Evolutionary conservation across 2,329 filamentous ascomycete species (phyloP).

Genomic region (Ophiostoma pallidulum): DNA sequence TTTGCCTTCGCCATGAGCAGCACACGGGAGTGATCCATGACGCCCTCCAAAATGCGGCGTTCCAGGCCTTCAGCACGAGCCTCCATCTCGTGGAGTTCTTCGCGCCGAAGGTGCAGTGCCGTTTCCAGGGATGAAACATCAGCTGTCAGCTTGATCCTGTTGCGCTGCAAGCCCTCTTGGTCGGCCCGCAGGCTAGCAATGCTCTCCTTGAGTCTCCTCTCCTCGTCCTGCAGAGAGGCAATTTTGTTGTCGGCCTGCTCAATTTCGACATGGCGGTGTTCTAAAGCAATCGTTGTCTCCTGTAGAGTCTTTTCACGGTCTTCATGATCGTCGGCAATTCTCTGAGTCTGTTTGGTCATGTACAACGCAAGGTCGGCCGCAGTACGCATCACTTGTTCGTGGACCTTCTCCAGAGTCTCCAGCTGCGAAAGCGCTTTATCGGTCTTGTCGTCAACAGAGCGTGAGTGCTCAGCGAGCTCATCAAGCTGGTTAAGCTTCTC

Average conservation of each 20-base stretch:
- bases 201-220: conserved; percentile 44
- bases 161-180: conserved; percentile 63
- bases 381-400: conserved; percentile 75
- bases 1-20: conserved; percentile 66
- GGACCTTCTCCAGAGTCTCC: conserved; percentile 77
- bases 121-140: conserved; percentile 89
- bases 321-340: conserved; percentile 68
- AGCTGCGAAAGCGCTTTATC: conserved; percentile 65
- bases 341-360: conserved; percentile 63
- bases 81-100: conserved; percentile 89
- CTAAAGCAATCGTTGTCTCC: conserved; percentile 70
- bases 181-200: conserved; percentile 54
- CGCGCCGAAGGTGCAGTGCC: conserved; percentile 75
- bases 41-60: conserved; percentile 84
- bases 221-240: conserved; percentile 35
- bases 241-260: conserved; percentile 52
- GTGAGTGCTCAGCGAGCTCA: conserved; percentile 50
- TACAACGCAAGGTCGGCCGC: conserved; percentile 79
- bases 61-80: conserved; percentile 79
- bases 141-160: conserved; percentile 70
- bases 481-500: conserved; percentile 50
- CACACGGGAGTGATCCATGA: conserved; percentile 90
- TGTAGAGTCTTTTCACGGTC: conserved; percentile 69
- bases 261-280: conserved; percentile 60
- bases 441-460: conserved; percentile 35